Evolutionary conservation across 495 filamentous ascomycete genomes (phyloP).

Genomic region (Astrocystis sublimbata): DNA sequence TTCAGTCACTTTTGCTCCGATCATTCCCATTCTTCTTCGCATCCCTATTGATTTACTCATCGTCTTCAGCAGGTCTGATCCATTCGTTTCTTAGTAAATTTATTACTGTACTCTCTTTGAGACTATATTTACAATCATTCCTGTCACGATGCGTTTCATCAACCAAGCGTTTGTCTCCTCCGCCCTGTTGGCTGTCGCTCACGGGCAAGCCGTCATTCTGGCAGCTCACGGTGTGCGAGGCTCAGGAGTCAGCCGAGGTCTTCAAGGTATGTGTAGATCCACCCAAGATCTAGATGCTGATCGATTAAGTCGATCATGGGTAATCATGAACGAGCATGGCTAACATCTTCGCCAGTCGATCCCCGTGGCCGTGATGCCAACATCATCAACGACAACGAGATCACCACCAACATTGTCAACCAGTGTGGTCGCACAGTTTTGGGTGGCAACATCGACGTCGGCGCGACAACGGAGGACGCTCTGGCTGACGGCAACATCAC

Average conservation of each 20-base stretch:
- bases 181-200: slow-evolving; percentile 36
- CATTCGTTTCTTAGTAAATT: slow-evolving; percentile 23
- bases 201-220: slow-evolving; percentile 45
- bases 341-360: slow-evolving; percentile 32
- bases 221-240: slow-evolving; percentile 36
- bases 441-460: slow-evolving; percentile 53
- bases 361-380: slow-evolving; percentile 45
- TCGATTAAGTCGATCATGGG: not conserved
- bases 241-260: slow-evolving; percentile 38
- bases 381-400: slow-evolving; percentile 53
- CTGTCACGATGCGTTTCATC: slow-evolving; percentile 27
- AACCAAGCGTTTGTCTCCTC: slow-evolving; percentile 33
- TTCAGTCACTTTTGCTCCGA: not conserved
- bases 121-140: slow-evolving; percentile 18
- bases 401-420: slow-evolving; percentile 45
- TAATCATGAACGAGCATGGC: not conserved
- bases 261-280: slow-evolving; percentile 32
- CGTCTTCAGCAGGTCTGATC: slow-evolving; percentile 29
- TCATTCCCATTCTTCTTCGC: not conserved
- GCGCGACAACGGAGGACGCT: slow-evolving; percentile 50
- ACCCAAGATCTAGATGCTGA: not conserved
- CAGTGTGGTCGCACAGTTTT: slow-evolving; percentile 50
- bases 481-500: slow-evolving; percentile 45
- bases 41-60: not conserved
- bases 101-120: slow-evolving; percentile 8